Base-by-base conservation (phyloP, 805 yeast genomes). In the Candida pseudofarinosa region DNA sequence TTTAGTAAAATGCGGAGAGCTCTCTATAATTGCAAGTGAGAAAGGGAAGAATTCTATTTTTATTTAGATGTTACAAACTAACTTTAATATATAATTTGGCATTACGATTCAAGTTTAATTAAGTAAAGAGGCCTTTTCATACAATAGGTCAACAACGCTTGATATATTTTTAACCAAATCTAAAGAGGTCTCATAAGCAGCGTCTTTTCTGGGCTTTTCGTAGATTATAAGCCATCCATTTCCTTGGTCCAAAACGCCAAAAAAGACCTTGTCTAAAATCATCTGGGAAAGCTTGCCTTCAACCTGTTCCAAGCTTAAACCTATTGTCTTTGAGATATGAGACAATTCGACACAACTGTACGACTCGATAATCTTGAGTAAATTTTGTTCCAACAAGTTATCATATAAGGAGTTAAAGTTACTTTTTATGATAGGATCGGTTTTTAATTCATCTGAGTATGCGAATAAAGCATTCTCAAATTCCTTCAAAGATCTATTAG, bases 191-290 rank as follows among this genome's bases (percentile, higher is more conserved):
- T 85, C 93, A 59, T 91, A 93, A 39, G 95, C 83, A 33, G 86
- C 86, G 63, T 93, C 98, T 48, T 81, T 80, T 57, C 79, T 81
- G 34, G 96, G 96, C 60, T 89, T 86, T 45, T 88, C 95, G 58
- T 87, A 93, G 45, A 93, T 80, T 51, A 88, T 83, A 55, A 93
- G 76, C 96, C 97, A 93, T 6, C 99, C 99, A 61, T 90, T 90
- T 37, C 98, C 98, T 71, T 93, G 99, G 64, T 93, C 99, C 53
- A 93, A 74, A 31, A 93, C 98, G 38, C 99, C 99, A 59, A 83
- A 85, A 55, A 93, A 88, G n/a, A 89, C 86, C 57, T 88, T 85
- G 65, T 93, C 99, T 55, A 93, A 76, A 53, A 93, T 91, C 98
- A 93, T 91, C 65, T 91, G 97, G 38, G 95, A 83, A 50, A 93